These are phyloP conservation scores for Pichia sp. DNA, from an alignment of 1,139 yeast species.

Conservation along the genomic window DNA sequence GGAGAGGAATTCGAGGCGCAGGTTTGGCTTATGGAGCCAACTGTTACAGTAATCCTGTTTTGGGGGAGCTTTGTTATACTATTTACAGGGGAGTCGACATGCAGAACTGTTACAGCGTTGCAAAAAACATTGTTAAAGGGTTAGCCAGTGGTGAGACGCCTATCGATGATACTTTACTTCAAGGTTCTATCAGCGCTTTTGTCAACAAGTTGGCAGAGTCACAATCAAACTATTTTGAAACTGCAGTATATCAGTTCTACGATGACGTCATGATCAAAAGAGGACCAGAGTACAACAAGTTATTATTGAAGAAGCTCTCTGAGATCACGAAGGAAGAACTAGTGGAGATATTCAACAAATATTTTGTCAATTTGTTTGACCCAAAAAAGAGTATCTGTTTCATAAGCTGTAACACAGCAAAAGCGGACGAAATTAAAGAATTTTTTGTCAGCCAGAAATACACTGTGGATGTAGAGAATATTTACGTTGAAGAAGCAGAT, in stretches of 20 bases:
- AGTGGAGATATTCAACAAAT: constrained; percentile 50
- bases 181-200: constrained; percentile 71
- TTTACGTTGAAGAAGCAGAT: constrained; percentile 25
- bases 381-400: constrained; percentile 55
- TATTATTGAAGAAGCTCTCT: constrained; percentile 45
- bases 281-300: constrained; percentile 59
- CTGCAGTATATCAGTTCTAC: constrained; percentile 62
- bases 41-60: constrained; percentile 56
- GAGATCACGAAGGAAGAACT: constrained; percentile 57
- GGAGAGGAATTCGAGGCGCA: constrained; percentile 94
- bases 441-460: constrained; percentile 56
- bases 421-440: constrained; percentile 43
- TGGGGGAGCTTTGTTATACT: constrained; percentile 62
- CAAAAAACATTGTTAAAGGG: constrained; percentile 61
- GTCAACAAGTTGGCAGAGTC: constrained; percentile 66
- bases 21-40: constrained; percentile 92
- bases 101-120: constrained; percentile 63
- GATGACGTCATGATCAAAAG: constrained; percentile 66
- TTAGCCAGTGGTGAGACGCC: constrained; percentile 49
- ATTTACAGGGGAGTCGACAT: constrained; percentile 86
- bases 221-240: constrained; percentile 56
- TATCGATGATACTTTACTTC: constrained; percentile 57
- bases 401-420: constrained; percentile 69
- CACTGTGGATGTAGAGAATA: constrained; percentile 48
- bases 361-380: constrained; percentile 61